A percentile compares a stretch with the other conserved stretches of the same genome.
These are phyloP conservation scores for Meyerozyma elateridarum DNA, from an alignment of 1,139 yeast species.

Conservation along the genomic window DNA sequence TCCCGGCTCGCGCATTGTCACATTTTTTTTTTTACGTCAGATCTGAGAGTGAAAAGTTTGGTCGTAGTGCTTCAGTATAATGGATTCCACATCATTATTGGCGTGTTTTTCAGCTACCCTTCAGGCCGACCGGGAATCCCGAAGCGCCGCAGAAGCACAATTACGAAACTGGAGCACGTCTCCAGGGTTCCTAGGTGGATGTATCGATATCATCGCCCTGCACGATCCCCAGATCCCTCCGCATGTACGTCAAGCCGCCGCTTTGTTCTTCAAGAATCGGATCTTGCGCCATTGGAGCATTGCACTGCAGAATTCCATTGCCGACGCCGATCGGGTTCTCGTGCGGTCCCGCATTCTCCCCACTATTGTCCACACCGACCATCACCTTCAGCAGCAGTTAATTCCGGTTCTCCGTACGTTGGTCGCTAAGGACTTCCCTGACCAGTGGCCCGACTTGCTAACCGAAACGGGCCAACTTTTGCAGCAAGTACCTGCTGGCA, in stretches of 20 bases:
- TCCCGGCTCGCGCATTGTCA: constrained; percentile 17
- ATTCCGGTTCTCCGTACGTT: constrained; percentile 66
- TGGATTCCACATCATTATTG: constrained; percentile 67
- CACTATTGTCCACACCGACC: constrained; percentile 38
- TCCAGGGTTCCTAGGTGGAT: constrained; percentile 79
- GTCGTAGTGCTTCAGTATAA: constrained; percentile 16
- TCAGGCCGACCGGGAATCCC: constrained; percentile 56
- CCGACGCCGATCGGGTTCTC: constrained; percentile 65
- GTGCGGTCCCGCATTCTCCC: constrained; percentile 58
- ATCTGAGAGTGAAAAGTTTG: not conserved
- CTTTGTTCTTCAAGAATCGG: constrained; percentile 81
- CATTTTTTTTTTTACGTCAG: constrained; percentile 6
- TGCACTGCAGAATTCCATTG: constrained; percentile 31
- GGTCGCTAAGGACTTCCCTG: constrained; percentile 65
- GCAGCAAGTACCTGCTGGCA: constrained; percentile 25
- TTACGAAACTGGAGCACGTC: constrained; percentile 51
- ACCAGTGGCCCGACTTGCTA: constrained; percentile 65
- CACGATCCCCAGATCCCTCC: constrained; percentile 42
- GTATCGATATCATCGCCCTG: constrained; percentile 61
- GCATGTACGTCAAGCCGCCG: constrained; percentile 70
- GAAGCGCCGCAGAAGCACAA: constrained; percentile 67
- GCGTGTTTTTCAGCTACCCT: constrained; percentile 81
- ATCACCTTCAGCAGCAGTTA: constrained; percentile 54
- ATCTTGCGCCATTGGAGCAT: constrained; percentile 61
- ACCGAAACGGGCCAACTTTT: constrained; percentile 57